phyloP scores from a whole-genome alignment of 345 rosid species.

The Salix brachista region DNA sequence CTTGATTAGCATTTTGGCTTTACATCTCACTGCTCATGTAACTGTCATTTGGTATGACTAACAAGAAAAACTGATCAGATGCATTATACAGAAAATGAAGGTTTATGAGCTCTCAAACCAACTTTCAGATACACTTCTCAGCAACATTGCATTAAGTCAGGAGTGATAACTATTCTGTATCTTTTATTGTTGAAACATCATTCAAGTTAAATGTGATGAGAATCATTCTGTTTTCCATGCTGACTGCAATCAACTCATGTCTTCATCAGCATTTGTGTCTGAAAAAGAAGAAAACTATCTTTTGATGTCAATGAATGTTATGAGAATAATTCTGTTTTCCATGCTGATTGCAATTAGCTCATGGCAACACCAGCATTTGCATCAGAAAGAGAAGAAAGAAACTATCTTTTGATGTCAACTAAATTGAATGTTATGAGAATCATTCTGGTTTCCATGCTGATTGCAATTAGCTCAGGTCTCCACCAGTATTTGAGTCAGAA shows the following conservation, averaged over 20 bases:
- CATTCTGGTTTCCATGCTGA: not conserved
- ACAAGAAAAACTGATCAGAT: not conserved
- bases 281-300: not conserved
- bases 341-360: not conserved
- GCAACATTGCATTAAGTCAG: not conserved
- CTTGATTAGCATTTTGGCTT: not conserved
- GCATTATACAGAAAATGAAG: not conserved
- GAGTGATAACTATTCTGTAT: not conserved
- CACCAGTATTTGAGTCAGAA: not conserved
- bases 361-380: not conserved
- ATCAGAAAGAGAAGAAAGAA: not conserved
- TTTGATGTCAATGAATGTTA: too few relatives aligned
- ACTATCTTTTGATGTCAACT: not conserved
- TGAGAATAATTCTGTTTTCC: not conserved
- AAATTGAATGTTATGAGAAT: too few relatives aligned
- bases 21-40: not conserved
- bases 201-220: not conserved
- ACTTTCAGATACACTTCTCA: not conserved
- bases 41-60: not conserved
- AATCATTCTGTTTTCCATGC: not conserved
- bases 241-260: not conserved
- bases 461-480: not conserved
- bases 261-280: not conserved
- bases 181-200: not conserved
- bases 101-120: not conserved